A percentile compares a stretch with the other conserved stretches of the same genome.
These are phyloP conservation scores for Ustilago curta DNA, from an alignment of 1,284 basidiomycete species.

Conservation along the genomic window DNA sequence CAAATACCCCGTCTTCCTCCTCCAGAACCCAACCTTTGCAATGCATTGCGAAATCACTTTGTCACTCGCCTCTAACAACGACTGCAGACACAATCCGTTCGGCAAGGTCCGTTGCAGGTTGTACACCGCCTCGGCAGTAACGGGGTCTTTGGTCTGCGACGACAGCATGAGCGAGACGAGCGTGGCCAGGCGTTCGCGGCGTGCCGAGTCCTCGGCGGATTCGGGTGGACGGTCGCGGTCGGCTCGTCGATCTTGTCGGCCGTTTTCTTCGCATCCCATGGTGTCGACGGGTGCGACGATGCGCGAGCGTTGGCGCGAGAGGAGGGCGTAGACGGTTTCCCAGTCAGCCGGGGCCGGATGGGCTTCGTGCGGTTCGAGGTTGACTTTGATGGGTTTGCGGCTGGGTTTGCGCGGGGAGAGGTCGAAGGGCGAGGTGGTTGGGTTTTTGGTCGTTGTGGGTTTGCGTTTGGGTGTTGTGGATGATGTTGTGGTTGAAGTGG, in stretches of 20 bases:
- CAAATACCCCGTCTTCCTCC: conserved; percentile 78
- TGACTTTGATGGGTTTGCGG: conserved; percentile 62
- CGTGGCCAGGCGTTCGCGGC: conserved; percentile 84
- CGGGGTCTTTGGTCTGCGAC: conserved; percentile 80
- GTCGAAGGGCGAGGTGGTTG: conserved; percentile 34
- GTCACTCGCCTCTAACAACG: conserved; percentile 77
- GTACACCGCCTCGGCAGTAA: conserved; percentile 82
- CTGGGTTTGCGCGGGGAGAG: conserved; percentile 53
- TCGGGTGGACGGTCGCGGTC: conserved; percentile 47
- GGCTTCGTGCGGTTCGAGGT: conserved; percentile 57
- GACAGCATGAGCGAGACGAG: conserved; percentile 94
- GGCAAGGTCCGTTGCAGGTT: conserved; percentile 81
- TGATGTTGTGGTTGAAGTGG: background rate
- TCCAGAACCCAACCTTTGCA: conserved; percentile 92
- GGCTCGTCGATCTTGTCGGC: conserved; percentile 49
- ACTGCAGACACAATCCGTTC: conserved; percentile 81
- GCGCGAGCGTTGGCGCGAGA: conserved; percentile 51
- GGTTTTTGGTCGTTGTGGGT: conserved; percentile 21
- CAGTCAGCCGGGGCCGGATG: conserved; percentile 60
- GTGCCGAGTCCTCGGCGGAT: conserved; percentile 35
- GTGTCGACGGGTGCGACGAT: conserved; percentile 69
- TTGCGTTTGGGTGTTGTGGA: conserved; percentile 1
- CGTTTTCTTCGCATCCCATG: conserved; percentile 68
- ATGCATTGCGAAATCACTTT: conserved; percentile 79
- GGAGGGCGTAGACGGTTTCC: conserved; percentile 48